Evolutionary conservation across 768 basidiomycete species (phyloP), one percentile per base, ranked within the genome.

Genomic region (Leccinum incarnatum): DNA sequence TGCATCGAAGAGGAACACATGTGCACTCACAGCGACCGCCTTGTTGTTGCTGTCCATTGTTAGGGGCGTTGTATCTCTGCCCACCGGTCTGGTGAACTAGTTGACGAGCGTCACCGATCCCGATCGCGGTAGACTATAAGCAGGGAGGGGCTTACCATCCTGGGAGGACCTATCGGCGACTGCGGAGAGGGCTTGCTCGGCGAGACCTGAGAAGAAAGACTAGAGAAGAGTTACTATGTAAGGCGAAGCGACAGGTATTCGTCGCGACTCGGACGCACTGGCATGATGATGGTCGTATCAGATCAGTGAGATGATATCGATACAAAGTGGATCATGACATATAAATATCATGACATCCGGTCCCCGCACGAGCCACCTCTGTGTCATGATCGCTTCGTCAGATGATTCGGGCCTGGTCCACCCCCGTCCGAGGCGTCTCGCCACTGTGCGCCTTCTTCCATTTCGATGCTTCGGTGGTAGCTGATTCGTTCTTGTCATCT

Each of bases 141-240:
- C n/a, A n/a, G n/a, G n/a, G n/a, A n/a, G 19, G 19, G 42, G 53
- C 60, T 59, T 51, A 62, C 60, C 25, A 48, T 27, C 25, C 23
- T 48, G 47, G 8, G 21, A 23, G 14, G 47, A 48, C 8, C 23
- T 47, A 15, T 47, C 46, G 25, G 55, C 46, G 84, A 68, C 63
- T 3, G 83, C 77, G 40, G 82, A 71, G 64, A 81, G 71, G 61
- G 84, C 83, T 72, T 91, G 72, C 73, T 91, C 87, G 10, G 89
- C 91, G 63, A 93, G 71, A 58, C 83, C 84, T 37, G 89, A 79
- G 65, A 92, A 80, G 57, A 42, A 42, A 21, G 90, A 88, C 90
- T 88, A n/a, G 53, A 30, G 15, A 27, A 30, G 34, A 32, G 17
- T 62, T 37, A n/a, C n/a, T n/a, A 60, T 42, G 23, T 4, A 23